Base-by-base conservation (phyloP, 192 early-diverging fungal genomes). In the Ambispora gerdemannii region DNA sequence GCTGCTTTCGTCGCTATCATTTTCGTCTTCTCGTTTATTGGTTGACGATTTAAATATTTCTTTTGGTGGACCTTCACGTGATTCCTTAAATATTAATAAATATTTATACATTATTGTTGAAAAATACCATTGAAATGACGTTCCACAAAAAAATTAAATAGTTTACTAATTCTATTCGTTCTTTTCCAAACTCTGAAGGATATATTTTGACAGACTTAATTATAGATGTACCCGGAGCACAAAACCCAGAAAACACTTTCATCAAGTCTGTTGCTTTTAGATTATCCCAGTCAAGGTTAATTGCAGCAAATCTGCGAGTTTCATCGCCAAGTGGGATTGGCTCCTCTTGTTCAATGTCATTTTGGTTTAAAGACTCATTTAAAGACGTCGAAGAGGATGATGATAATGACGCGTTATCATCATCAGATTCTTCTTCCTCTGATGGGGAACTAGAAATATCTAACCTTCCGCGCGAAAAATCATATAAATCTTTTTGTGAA, bases 281-380 rank as follows among this genome's bases (percentile, higher is more conserved):
- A 62, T 98, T 87, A 72, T 93, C 91, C 96, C 96, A 97, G 75
- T 98, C 95, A 86, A 98, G 75, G 72, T 96, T 95, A 27, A 97
- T 91, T 13, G 86, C 83, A 19, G 95, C 96, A 63, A 97, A 86
- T 25, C 95, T 81, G 25, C 75, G 72, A 1, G 95, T 89, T 60
- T 86, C 83, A 2, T 85, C 88, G 19, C 84, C 87, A 70, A 74
- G 59, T 24, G 80, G 79, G 33, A 88, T 75, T 66, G 82, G 61
- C n/a, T 74, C 71, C 24, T 78, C 75, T 8, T 59, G 75, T 38
- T 86, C 82, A 8, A 78, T 76, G 6, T 81, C 79, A 38, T 78
- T 74, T n/a, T n/a, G n/a, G n/a, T n/a, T n/a, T n/a, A n/a, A n/a
- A n/a, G n/a, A n/a, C n/a, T n/a, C n/a, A n/a, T n/a, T n/a, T n/a